phyloP scores from a whole-genome alignment of 139 green algal genomes.

The Trebouxia sp. region DNA sequence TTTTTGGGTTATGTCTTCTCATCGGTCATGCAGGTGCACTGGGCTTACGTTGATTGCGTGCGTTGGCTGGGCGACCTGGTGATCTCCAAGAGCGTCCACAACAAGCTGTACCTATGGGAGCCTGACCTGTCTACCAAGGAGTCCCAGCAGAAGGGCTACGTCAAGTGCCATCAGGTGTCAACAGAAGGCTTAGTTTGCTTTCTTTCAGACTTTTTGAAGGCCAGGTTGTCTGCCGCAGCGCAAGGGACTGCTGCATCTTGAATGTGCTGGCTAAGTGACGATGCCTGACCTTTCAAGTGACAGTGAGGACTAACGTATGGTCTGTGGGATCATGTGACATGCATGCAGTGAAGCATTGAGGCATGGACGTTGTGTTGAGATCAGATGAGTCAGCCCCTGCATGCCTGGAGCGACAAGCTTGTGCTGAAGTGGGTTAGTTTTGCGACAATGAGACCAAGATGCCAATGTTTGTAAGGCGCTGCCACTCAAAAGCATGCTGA shows the following conservation, averaged over 20 bases:
- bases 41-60: slow-evolving; percentile 85
- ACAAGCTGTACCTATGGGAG: slow-evolving; percentile 58
- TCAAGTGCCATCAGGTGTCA: slow-evolving; percentile 28
- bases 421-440: too few relatives aligned
- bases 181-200: neutral
- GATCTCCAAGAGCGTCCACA: slow-evolving; percentile 69
- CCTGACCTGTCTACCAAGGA: slow-evolving; percentile 19
- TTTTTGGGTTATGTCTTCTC: too few relatives aligned
- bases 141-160: neutral
- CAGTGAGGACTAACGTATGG: too few relatives aligned
- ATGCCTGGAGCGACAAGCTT: too few relatives aligned
- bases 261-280: neutral
- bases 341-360: too few relatives aligned
- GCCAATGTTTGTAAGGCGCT: too few relatives aligned
- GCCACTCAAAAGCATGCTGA: too few relatives aligned
- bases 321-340: too few relatives aligned
- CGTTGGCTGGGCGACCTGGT: slow-evolving; percentile 76
- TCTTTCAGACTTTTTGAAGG: neutral
- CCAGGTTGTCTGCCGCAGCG: neutral
- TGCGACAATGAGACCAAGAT: too few relatives aligned
- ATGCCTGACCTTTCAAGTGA: neutral
- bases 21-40: slow-evolving; percentile 54
- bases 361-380: too few relatives aligned
- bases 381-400: too few relatives aligned
- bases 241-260: neutral